Percentiles rank a stretch among this genome's conserved stretches.
phyloP scores from a whole-genome alignment of 805 yeast species.

The Metschnikowia continentalis region DNA sequence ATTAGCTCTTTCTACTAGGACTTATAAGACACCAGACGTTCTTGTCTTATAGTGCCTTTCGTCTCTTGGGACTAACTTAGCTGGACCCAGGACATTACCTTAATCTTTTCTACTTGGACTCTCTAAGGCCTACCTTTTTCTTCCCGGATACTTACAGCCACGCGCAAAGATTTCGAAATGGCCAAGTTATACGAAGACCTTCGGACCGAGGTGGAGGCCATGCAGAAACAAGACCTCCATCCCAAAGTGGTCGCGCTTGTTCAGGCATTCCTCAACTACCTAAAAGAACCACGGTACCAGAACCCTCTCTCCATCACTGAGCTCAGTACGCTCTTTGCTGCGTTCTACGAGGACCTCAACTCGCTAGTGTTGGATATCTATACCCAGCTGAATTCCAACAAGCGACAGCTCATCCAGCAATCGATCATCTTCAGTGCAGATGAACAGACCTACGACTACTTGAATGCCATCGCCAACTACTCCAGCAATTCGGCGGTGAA shows the following conservation, averaged over 20 bases:
- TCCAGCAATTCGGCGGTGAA: conserved; percentile 30
- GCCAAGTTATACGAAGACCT: conserved; percentile 13
- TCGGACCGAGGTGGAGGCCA: conserved; percentile 22
- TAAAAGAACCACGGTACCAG: conserved; percentile 42
- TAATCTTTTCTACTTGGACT: no score
- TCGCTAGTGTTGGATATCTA: conserved; percentile 29
- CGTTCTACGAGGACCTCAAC: conserved; percentile 37
- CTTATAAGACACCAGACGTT: no score
- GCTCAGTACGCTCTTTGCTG: conserved; percentile 29
- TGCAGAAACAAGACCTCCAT: conserved; percentile 19
- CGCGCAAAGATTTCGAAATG: neutral
- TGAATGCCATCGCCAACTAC: conserved; percentile 40
- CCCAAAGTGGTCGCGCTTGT: conserved; percentile 27
- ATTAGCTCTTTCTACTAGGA: no score
- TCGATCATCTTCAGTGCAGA: conserved; percentile 27
- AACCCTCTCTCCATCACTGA: conserved; percentile 36
- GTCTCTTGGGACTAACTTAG: no score
- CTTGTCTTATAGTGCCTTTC: no score
- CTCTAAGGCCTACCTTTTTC: no score
- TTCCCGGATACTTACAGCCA: no score
- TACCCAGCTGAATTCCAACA: conserved; percentile 36
- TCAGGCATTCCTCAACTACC: conserved; percentile 28
- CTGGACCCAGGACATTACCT: no score
- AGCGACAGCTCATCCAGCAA: conserved; percentile 33
- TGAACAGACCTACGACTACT: conserved; percentile 34